Base-by-base conservation (phyloP, 306 rosid species). In the Vigna radiata region DNA sequence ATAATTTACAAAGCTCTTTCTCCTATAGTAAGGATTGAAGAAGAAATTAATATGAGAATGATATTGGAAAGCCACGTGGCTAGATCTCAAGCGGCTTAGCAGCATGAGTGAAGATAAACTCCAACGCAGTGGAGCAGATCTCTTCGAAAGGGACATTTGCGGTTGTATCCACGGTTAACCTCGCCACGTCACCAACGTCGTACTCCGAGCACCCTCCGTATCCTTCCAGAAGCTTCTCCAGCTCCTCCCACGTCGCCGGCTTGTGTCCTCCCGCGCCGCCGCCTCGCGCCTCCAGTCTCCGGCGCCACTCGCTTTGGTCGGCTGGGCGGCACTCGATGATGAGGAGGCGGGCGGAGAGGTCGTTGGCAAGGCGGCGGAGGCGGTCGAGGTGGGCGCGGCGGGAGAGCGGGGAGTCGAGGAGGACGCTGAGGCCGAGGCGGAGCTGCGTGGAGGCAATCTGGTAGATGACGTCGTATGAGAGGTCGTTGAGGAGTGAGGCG, bases 331-430 rank as follows among this genome's bases (percentile, higher is more conserved):
- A 89, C 90, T 91, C 96, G 27, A 89, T 75, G 31, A 91, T 4
- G 12, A 89, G 5, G 6, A 91, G 27, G 6, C 73, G 63, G 15
- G 80, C 90, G 31, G 77, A 50, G 46, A 25, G 2, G 0, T 23
- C 6, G 0, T 68, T 52, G 4, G 89, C 86, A 39, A 86, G n/a
- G 6, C 0, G 55, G 70, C 70, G 66, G 75, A 91, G 88, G 19
- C 82, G 81, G 18, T 89, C 81, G 72, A 91, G 87, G 85, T 89
- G 91, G 74, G 82, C 36, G 2, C 64, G 17, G 2, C 89, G 93
- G 60, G 93, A 91, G 82, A 91, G 96, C 0, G 96, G 93, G 0
- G 96, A 89, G 85, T 87, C 96, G 39, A 91, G 37, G 80, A 91
- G 15, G 80, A 91, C 79, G 83, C 86, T 79, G 90, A 87, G 90